Base-by-base conservation (phyloP, 2,329 filamentous ascomycete species). In the Exophiala sp. region DNA sequence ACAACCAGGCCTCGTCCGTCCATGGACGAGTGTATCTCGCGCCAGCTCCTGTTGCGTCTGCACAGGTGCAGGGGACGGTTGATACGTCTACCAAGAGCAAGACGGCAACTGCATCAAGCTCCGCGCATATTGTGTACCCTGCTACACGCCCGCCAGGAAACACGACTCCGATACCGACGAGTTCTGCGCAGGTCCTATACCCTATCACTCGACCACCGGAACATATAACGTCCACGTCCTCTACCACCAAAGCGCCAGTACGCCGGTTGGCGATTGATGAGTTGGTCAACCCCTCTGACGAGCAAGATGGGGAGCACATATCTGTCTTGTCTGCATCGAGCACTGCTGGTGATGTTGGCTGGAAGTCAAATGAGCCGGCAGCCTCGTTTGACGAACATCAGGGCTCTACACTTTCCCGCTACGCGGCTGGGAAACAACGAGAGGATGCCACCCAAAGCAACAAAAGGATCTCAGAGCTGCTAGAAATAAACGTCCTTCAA, bases 201-300 rank as follows among this genome's bases (percentile, higher is more conserved):
- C 9, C 14, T 29, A 9, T 3, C n/a, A 12, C n/a, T n/a, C 21
- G 18, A 29, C n/a, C 20, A 8, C 11, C 41, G 24, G 41, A 43
- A 11, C 10, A 9, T 24, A n/a, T 12, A 9, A 24, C 21, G 21
- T 24, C 20, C 20, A 3, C 21, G 29, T 9, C 10, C 18, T 5
- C 4, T 5, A n/a, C 41, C 10, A 14, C 12, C 20, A 12, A n/a
- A n/a, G n/a, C 12, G 34, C 44, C 42, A 9, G 29, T 29, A 21
- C 54, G 54, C 34, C 52, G 48, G 20, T 21, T 56, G 10, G 38
- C 48, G 11, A 56, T 56, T 29, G 40, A 49, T 18, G 54, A 56
- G 11, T 38, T 56, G 39, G 48, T 56, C 16, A 56, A 56, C 32
- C 40, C 41, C 35, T 42, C 49, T n/a, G 39, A 16, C 7, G 42